A percentile compares a stretch with the other conserved stretches of the same genome.
Evolutionary conservation across 164 flowering plant genomes (phyloP).

Genomic region (Tetracentron sinense): DNA sequence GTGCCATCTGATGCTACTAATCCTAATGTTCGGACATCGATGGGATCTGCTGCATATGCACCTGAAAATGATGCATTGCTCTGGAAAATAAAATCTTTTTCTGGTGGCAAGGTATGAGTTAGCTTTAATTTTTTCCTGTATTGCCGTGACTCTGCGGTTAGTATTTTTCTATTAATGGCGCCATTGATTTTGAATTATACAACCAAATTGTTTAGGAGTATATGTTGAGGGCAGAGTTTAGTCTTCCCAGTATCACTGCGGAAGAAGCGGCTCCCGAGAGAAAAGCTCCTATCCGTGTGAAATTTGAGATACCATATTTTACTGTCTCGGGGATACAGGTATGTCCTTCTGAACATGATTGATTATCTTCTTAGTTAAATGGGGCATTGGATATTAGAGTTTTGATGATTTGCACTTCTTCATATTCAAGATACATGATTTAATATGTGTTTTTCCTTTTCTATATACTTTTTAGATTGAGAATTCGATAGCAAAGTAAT

Average conservation of each 20-base stretch:
- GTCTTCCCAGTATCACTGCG: slow-evolving; percentile 81
- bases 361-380: not conserved
- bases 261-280: slow-evolving; percentile 88
- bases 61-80: slow-evolving; percentile 84
- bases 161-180: not conserved
- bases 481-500: too few relatives aligned
- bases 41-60: slow-evolving; percentile 96
- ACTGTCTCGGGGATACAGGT: slow-evolving; percentile 99
- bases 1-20: slow-evolving; percentile 87
- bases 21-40: slow-evolving; percentile 88
- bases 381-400: not conserved
- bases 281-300: slow-evolving; percentile 95
- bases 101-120: slow-evolving; percentile 82
- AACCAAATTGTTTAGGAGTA: slow-evolving; percentile 55
- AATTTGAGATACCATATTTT: slow-evolving; percentile 97
- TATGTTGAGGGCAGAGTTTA: slow-evolving; percentile 90
- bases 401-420: slow-evolving; percentile 1
- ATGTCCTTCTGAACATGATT: slow-evolving; percentile 11
- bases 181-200: not conserved
- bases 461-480: too few relatives aligned
- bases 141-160: slow-evolving; percentile 1
- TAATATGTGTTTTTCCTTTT: too few relatives aligned
- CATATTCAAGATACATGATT: not conserved
- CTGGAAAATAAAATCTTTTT: slow-evolving; percentile 97
- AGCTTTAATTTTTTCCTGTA: not conserved